phyloP scores from a whole-genome alignment of 2,329 filamentous ascomycete species.

The Ophiocordyceps camponoti-rufipedis region DNA sequence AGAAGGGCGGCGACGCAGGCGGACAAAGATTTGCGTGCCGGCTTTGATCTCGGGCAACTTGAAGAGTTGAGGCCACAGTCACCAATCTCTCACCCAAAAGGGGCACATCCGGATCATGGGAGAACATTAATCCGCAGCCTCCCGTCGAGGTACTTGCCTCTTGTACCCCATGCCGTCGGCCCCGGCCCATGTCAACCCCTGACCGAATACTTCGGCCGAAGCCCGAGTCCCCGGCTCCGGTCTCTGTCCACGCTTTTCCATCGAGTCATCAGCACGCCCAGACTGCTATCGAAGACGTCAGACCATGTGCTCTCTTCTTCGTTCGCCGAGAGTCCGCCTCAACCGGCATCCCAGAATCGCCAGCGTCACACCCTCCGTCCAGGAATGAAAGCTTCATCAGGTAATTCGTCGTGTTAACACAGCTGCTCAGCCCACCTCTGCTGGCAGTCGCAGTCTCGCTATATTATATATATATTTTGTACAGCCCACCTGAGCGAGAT shows the following conservation, averaged over 20 bases:
- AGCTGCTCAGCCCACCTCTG: slow-evolving; percentile 4
- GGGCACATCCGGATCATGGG: slow-evolving; percentile 7
- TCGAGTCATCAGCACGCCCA: too few species aligned
- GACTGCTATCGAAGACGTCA: too few species aligned
- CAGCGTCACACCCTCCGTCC: neutral
- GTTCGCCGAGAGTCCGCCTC: too few species aligned
- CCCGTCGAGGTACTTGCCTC: neutral
- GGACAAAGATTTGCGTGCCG: neutral
- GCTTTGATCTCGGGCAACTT: neutral
- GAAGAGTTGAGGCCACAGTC: slow-evolving; percentile 26
- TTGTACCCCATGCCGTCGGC: too few species aligned
- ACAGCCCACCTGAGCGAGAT: slow-evolving; percentile 9
- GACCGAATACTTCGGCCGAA: too few species aligned
- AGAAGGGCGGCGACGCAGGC: neutral
- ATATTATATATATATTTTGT: slow-evolving; percentile 9
- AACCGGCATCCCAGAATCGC: too few species aligned
- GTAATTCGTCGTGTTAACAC: neutral
- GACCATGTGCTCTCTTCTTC: too few species aligned
- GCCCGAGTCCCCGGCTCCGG: too few species aligned
- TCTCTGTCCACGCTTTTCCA: too few species aligned
- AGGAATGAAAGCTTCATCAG: neutral
- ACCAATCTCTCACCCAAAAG: slow-evolving; percentile 14
- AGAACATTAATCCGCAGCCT: slow-evolving; percentile 15
- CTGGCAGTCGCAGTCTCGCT: slow-evolving; percentile 17
- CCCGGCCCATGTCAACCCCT: too few species aligned